Evolutionary conservation across 305 asterid species (phyloP).

Genomic region (Fraxinus xanthoxyloides): DNA sequence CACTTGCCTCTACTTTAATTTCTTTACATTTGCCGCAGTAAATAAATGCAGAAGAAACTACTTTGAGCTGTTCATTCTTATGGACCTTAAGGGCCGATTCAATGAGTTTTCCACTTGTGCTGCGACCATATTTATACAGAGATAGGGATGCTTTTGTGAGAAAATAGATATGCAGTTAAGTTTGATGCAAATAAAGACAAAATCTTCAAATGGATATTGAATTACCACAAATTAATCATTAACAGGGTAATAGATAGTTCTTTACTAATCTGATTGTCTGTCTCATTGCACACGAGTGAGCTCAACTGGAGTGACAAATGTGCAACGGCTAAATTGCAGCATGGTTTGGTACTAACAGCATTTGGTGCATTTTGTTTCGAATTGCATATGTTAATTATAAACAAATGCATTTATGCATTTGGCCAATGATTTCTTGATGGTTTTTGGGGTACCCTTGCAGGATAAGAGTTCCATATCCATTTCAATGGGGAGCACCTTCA

Average conservation of each 20-base stretch:
- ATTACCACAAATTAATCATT: background rate
- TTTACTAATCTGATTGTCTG: background rate
- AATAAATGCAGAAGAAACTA: background rate
- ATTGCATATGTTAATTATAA: background rate
- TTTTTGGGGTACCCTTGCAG: constrained; percentile 26
- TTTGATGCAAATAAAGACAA: background rate
- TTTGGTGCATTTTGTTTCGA: background rate
- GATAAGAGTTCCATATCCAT: constrained; percentile 61
- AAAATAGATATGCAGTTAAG: background rate
- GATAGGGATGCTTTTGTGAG: background rate
- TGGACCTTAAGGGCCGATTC: background rate
- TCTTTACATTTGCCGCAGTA: background rate
- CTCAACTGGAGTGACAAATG: background rate
- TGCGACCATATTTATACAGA: background rate
- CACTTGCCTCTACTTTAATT: background rate
- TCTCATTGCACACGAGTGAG: background rate
- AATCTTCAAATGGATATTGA: background rate
- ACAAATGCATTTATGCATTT: background rate
- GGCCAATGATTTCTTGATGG: background rate
- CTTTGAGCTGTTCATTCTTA: background rate
- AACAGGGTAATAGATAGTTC: background rate
- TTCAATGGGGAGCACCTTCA: constrained; percentile 70
- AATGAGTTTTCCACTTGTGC: background rate
- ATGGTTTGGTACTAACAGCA: background rate
- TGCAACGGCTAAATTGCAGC: background rate